phyloP scores from a whole-genome alignment of 2,329 filamentous ascomycete species.

The Diaporthe sp. region DNA sequence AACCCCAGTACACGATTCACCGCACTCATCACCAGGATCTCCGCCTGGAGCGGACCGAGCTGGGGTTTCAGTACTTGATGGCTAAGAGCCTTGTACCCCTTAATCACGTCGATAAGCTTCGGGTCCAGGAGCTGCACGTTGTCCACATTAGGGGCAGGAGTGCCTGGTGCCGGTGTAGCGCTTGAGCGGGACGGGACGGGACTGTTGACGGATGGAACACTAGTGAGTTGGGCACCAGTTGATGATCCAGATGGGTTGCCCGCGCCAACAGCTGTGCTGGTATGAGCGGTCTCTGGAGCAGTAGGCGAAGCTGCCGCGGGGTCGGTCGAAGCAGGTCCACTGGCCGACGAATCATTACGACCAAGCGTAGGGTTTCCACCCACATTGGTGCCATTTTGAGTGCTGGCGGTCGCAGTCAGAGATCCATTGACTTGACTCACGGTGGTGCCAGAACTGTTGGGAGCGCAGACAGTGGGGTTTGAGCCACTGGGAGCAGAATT shows the following conservation, averaged over 20 bases:
- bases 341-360: not conserved
- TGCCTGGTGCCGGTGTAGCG: conserved; percentile 16
- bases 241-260: conserved; percentile 13
- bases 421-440: not conserved
- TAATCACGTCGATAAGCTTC: conserved; percentile 53
- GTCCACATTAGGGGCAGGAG: conserved; percentile 5
- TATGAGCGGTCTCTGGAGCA: not conserved
- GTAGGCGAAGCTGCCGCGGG: not conserved
- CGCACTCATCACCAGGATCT: conserved; percentile 60
- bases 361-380: not conserved
- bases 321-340: not conserved
- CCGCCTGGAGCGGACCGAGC: conserved; percentile 53
- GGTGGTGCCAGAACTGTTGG: not conserved
- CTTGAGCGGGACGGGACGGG: conserved; percentile 15
- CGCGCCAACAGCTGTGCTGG: not conserved
- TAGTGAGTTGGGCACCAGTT: not conserved
- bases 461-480: not conserved
- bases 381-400: not conserved
- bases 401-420: not conserved
- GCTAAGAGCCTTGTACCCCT: conserved; percentile 58
- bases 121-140: conserved; percentile 44
- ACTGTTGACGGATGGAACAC: not conserved
- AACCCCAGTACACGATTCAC: conserved; percentile 62
- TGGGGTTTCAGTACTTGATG: conserved; percentile 53
- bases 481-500: not conserved